Evolutionary conservation across 352 stramenopile species (phyloP), one percentile per base, ranked within the genome.

Genomic region (Pilasporangium apinafurcum): DNA sequence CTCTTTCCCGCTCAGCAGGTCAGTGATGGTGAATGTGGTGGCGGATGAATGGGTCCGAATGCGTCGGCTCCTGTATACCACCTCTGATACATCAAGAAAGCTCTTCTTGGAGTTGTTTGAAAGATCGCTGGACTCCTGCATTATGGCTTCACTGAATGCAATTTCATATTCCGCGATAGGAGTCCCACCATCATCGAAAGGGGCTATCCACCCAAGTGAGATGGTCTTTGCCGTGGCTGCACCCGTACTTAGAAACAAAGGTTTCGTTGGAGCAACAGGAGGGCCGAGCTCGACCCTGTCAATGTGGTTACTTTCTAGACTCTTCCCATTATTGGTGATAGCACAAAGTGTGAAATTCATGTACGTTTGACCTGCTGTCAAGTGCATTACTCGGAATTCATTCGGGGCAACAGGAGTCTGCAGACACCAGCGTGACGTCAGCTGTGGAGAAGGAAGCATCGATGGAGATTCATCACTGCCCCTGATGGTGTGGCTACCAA

Each of bases 151-250:
- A 1, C 57, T 51, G 36, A 87, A 89, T 4, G 65, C 51, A 8
- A 88, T 62, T 29, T 89, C 72, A 17, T 88, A 89, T 33, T 86
- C 75, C 18, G 77, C 50, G 29, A 92, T 68, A 1, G 59, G 46
- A 13, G 61, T 62, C 0, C 80, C 80, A 12, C 76, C 76, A 26
- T 69, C 54, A 39, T 88, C 76, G 9, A 82, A 48, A 1, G 76
- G 80, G 10, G 68, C 59, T 2, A 67, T 56, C 80, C 76, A 92
- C 2, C 58, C 73, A 8, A 92, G 44, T 1, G 62, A 72, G n/a
- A 92, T 73, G 3, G 72, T 79, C 10, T 68, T 79, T 9, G 68
- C 72, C 5, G 74, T 86, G 14, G 86, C 62, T 4, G 68, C 43
- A 1, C 69, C 73, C 17, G 63, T 37, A 10, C 44, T 58, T 10